These are phyloP conservation scores for Pascua guehoae DNA, from an alignment of 1,284 basidiomycete species.

Conservation along the genomic window DNA sequence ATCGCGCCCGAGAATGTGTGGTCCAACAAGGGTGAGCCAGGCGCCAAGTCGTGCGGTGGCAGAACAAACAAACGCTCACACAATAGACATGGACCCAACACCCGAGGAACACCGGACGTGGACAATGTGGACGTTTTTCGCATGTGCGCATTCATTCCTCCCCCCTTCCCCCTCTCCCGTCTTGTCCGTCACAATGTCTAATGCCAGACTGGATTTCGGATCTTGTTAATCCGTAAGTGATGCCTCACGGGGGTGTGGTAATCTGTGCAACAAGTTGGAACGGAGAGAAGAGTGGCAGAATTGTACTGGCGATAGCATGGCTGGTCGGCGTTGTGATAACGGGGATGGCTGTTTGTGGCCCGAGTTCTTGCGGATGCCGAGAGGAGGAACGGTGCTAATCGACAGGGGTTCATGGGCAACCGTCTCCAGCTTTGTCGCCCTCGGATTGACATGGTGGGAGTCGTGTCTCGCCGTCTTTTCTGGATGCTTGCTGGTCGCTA, in stretches of 20 bases:
- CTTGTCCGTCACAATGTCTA: too few relatives aligned
- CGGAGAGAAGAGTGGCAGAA: too few relatives aligned
- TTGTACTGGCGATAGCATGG: too few relatives aligned
- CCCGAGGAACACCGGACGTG: constrained; percentile 35
- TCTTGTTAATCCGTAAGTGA: too few relatives aligned
- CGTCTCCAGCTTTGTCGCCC: constrained; percentile 29
- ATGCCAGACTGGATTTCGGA: too few relatives aligned
- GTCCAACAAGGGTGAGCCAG: constrained; percentile 37
- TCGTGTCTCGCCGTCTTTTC: constrained; percentile 34
- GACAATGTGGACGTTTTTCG: constrained; percentile 38
- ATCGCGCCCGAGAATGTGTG: constrained; percentile 39
- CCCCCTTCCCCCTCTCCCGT: too few relatives aligned
- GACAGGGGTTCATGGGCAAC: constrained; percentile 41
- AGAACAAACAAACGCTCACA: background rate
- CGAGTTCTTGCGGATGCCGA: too few relatives aligned
- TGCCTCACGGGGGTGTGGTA: too few relatives aligned
- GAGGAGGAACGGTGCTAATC: background rate
- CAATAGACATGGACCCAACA: constrained; percentile 40
- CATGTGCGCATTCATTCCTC: background rate
- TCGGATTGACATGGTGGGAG: constrained; percentile 39
- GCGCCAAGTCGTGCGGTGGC: background rate
- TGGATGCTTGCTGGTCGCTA: constrained; percentile 29
- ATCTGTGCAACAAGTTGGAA: too few relatives aligned
- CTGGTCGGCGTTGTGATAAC: background rate
- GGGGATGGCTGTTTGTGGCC: background rate